Evolutionary conservation across 2,329 filamentous ascomycete genomes (phyloP).

Genomic region (Fusarium armeniacum): DNA sequence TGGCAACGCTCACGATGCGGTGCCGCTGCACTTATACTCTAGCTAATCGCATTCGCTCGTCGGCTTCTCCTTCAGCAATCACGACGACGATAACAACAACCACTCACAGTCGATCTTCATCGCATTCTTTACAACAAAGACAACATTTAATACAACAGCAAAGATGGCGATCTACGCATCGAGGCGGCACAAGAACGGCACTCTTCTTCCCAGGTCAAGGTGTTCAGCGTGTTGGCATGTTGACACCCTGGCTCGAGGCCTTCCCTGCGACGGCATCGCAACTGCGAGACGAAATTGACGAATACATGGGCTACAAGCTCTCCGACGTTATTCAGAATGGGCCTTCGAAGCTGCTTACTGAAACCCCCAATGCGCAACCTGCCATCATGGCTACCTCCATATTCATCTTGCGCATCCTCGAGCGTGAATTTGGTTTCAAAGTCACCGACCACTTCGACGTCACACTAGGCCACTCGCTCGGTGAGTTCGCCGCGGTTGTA

Average conservation of each 20-base stretch:
- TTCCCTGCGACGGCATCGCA: constrained; percentile 83
- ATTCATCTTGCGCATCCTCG: constrained; percentile 87
- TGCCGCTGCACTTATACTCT: constrained; percentile 45
- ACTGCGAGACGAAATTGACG: constrained; percentile 89
- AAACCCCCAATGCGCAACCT: constrained; percentile 90
- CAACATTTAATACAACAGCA: constrained; percentile 24
- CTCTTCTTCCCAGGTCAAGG: constrained; percentile 82
- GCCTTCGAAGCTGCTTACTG: constrained; percentile 81
- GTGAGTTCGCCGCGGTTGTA: constrained; percentile 92
- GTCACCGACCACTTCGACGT: constrained; percentile 80
- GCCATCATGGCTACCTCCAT: constrained; percentile 97
- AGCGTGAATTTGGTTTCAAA: constrained; percentile 85
- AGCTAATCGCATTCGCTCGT: constrained; percentile 18
- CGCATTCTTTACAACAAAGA: constrained; percentile 8
- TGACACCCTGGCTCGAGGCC: constrained; percentile 84
- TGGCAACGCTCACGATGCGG: constrained; percentile 51
- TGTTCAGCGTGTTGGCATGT: constrained; percentile 90
- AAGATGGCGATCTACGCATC: constrained; percentile 53
- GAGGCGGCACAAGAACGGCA: constrained; percentile 64
- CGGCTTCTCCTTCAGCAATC: background rate
- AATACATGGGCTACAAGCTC: constrained; percentile 79
- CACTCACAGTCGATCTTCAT: constrained; percentile 18
- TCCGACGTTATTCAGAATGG: constrained; percentile 84
- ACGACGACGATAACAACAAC: background rate
- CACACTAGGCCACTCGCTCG: constrained; percentile 89